Percentiles rank a stretch among this genome's conserved stretches.
phyloP scores from a whole-genome alignment of 305 asterid species.

The Salvia sclarea region DNA sequence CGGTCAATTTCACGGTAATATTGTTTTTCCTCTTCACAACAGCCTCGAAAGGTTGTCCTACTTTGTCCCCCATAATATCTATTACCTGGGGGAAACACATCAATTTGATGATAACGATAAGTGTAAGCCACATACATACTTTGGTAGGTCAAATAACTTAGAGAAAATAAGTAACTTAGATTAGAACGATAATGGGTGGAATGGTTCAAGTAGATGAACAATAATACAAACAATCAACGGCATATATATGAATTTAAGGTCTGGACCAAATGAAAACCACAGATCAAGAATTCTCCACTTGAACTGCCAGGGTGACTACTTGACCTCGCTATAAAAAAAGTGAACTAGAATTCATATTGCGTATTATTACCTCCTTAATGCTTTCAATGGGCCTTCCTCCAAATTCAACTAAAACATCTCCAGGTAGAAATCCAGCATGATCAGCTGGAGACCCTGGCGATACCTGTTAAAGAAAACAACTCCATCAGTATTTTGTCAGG shows the following conservation, averaged over 20 bases:
- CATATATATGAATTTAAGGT: neutral
- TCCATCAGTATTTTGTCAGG: neutral
- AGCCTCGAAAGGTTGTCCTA: conserved; percentile 64
- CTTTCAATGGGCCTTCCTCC: conserved; percentile 69
- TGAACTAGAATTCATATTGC: neutral
- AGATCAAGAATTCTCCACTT: neutral
- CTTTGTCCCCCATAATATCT: conserved; percentile 67
- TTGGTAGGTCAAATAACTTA: neutral
- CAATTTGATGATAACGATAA: neutral
- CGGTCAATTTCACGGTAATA: conserved; percentile 53
- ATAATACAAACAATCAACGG: neutral
- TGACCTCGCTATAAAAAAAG: neutral
- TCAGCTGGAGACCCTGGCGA: conserved; percentile 90
- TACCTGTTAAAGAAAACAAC: conserved; percentile 46
- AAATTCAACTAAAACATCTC: conserved; percentile 79
- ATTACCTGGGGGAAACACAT: conserved; percentile 45
- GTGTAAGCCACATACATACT: neutral
- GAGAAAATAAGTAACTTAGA: neutral
- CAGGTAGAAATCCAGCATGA: conserved; percentile 85
- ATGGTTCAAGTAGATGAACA: neutral
- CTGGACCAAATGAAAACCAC: neutral
- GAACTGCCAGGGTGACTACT: neutral
- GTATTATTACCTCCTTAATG: conserved; percentile 68
- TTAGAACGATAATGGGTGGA: neutral
- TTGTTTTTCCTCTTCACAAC: conserved; percentile 67